A percentile compares a stretch with the other conserved stretches of the same genome.
These are phyloP conservation scores for Elsinoe necatrix DNA, from an alignment of 2,329 filamentous ascomycete species.

Conservation along the genomic window DNA sequence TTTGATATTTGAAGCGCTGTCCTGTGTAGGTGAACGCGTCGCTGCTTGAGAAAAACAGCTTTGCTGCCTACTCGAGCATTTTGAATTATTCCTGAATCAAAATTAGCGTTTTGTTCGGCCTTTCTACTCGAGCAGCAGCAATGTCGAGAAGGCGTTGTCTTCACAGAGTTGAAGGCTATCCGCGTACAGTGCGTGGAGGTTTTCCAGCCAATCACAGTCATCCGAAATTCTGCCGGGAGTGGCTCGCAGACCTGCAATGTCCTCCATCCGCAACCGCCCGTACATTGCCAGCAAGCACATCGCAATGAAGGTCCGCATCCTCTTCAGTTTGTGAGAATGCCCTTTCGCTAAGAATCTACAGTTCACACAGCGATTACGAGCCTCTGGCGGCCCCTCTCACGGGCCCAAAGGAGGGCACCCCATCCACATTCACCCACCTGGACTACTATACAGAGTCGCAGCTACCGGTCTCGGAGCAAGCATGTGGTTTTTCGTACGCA, in stretches of 20 bases:
- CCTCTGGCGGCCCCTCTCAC: constrained; percentile 15
- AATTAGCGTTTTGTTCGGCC: not conserved
- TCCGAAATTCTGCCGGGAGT: not conserved
- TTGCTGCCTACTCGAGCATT: not conserved
- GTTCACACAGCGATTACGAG: constrained; percentile 18
- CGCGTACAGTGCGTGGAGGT: not conserved
- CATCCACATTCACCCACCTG: constrained; percentile 51
- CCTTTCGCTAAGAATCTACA: not conserved
- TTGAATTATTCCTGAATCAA: not conserved
- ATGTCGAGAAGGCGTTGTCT: not conserved
- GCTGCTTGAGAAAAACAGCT: not conserved
- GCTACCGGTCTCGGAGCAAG: constrained; percentile 82
- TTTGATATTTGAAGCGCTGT: not conserved
- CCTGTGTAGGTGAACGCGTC: not conserved
- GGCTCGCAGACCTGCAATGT: not conserved
- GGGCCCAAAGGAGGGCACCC: constrained; percentile 42
- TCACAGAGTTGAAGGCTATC: not conserved
- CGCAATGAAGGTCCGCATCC: constrained; percentile 3
- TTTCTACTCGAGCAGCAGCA: not conserved
- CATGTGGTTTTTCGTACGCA: constrained; percentile 98
- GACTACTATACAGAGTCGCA: constrained; percentile 71
- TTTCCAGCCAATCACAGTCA: not conserved
- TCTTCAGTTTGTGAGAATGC: not conserved
- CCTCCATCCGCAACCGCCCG: not conserved
- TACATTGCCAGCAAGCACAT: not conserved